These are phyloP conservation scores for Penicillium sp. DNA, from an alignment of 2,329 filamentous ascomycete genomes.

Conservation along the genomic window DNA sequence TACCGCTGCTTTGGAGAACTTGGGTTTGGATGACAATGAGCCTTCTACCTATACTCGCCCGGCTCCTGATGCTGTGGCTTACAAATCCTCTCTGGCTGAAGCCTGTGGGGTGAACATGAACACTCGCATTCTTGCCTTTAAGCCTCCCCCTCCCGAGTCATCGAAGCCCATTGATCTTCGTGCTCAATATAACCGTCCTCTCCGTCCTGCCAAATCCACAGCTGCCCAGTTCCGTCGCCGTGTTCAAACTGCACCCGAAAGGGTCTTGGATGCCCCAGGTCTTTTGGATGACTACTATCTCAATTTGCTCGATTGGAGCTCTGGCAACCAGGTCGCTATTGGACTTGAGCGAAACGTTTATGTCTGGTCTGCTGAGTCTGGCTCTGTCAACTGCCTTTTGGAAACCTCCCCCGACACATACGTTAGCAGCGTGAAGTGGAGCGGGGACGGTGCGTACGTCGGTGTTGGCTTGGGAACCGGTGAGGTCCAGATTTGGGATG, in stretches of 20 bases:
- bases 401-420: slow-evolving; percentile 88
- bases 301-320: slow-evolving; percentile 97
- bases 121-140: slow-evolving; percentile 94
- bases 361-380: slow-evolving; percentile 94
- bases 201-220: slow-evolving; percentile 64
- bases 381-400: slow-evolving; percentile 76
- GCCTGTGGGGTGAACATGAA: slow-evolving; percentile 89
- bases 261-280: slow-evolving; percentile 89
- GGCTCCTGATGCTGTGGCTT: slow-evolving; percentile 78
- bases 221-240: slow-evolving; percentile 83
- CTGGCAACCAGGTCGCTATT: slow-evolving; percentile 94
- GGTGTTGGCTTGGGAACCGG: slow-evolving; percentile 88
- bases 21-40: slow-evolving; percentile 68
- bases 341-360: slow-evolving; percentile 95
- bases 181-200: slow-evolving; percentile 92
- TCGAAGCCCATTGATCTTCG: slow-evolving; percentile 96
- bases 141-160: slow-evolving; percentile 94
- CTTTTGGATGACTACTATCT: slow-evolving; percentile 98
- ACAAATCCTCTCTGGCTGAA: slow-evolving; percentile 80
- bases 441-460: slow-evolving; percentile 90
- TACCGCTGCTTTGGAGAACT: slow-evolving; percentile 66
- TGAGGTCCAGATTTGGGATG: slow-evolving; percentile 98
- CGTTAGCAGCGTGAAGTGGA: slow-evolving; percentile 98
- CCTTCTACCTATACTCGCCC: slow-evolving; percentile 61
- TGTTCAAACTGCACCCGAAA: slow-evolving; percentile 87